A percentile compares a stretch with the other conserved stretches of the same genome.
These are phyloP conservation scores for Suhomyces guaymorum DNA, from an alignment of 1,139 yeast genomes.

Conservation along the genomic window DNA sequence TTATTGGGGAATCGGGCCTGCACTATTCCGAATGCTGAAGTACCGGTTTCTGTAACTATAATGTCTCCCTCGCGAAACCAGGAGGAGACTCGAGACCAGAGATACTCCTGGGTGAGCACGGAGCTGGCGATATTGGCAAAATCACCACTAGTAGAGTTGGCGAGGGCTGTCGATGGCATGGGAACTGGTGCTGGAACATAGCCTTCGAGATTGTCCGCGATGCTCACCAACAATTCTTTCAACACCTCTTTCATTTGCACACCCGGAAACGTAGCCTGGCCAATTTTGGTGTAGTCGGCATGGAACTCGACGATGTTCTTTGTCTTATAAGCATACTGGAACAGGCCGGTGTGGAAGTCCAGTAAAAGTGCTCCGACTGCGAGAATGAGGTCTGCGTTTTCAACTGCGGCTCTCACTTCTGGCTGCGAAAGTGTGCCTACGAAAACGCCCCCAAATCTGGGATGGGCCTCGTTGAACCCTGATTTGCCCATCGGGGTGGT, in stretches of 20 bases:
- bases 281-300: constrained; percentile 40
- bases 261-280: constrained; percentile 35
- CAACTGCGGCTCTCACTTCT: constrained; percentile 21
- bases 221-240: constrained; percentile 12
- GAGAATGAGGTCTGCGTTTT: constrained; percentile 22
- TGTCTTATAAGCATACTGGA: constrained; percentile 39
- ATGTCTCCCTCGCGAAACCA: constrained; percentile 82
- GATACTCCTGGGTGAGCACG: constrained; percentile 68
- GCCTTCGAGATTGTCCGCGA: constrained; percentile 5
- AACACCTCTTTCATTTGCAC: constrained; percentile 41
- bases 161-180: constrained; percentile 16
- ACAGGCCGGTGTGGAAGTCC: constrained; percentile 44
- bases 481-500: constrained; percentile 26
- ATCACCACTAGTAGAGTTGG: no score
- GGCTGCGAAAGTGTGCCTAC: constrained; percentile 24
- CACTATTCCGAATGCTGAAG: constrained; percentile 84
- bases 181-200: constrained; percentile 13
- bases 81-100: constrained; percentile 74
- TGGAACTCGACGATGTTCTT: constrained; percentile 43
- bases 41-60: constrained; percentile 84
- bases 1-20: constrained; percentile 76
- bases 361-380: constrained; percentile 34
- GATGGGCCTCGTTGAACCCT: constrained; percentile 19
- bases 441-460: constrained; percentile 24
- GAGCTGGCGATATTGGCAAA: no score